Conservation (phyloP, 2,329 filamentous ascomycete species). For the Paraphoma sp. region DNA sequence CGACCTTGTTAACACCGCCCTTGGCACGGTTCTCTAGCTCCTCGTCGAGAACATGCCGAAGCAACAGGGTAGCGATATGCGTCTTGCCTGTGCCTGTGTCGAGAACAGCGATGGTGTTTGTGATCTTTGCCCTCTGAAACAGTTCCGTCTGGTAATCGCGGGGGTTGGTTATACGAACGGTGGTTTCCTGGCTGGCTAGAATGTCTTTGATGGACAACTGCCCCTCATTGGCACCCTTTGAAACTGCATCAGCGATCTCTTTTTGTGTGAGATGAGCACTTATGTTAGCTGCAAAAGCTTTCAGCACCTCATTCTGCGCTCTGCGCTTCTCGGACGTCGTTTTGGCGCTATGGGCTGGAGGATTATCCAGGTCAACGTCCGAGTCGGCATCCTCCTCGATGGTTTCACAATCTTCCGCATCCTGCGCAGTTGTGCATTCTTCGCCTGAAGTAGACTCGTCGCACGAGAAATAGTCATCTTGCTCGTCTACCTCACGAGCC, state of each 20-base stretch:
- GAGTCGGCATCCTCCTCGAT: slow-evolving; percentile 22
- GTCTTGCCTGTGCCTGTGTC: slow-evolving; percentile 98
- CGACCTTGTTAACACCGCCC: slow-evolving; percentile 68
- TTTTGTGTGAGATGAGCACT: slow-evolving; percentile 52
- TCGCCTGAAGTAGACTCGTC: slow-evolving; percentile 12
- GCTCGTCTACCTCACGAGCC: slow-evolving; percentile 23
- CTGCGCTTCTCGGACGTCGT: slow-evolving; percentile 47
- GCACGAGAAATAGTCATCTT: slow-evolving; percentile 21
- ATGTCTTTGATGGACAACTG: slow-evolving; percentile 61
- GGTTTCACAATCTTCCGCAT: background rate
- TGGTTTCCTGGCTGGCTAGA: slow-evolving; percentile 59
- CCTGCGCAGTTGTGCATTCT: background rate
- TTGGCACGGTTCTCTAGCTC: slow-evolving; percentile 74
- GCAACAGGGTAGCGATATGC: slow-evolving; percentile 86
- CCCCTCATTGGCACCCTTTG: slow-evolving; percentile 52
- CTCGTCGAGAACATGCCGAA: slow-evolving; percentile 76
- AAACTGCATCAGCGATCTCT: slow-evolving; percentile 44
- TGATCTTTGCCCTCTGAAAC: slow-evolving; percentile 82
- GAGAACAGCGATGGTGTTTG: slow-evolving; percentile 91
- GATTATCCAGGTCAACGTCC: slow-evolving; percentile 32
- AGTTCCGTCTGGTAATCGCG: slow-evolving; percentile 92
- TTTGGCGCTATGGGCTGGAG: slow-evolving; percentile 26
- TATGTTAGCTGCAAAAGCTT: slow-evolving; percentile 50
- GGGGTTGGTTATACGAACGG: slow-evolving; percentile 73
- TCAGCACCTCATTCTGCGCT: slow-evolving; percentile 52